A percentile compares a stretch with the other conserved stretches of the same genome.
These are phyloP conservation scores for Umbelopsis ramanniana DNA, from an alignment of 192 early-diverging fungal species.

Conservation along the genomic window DNA sequence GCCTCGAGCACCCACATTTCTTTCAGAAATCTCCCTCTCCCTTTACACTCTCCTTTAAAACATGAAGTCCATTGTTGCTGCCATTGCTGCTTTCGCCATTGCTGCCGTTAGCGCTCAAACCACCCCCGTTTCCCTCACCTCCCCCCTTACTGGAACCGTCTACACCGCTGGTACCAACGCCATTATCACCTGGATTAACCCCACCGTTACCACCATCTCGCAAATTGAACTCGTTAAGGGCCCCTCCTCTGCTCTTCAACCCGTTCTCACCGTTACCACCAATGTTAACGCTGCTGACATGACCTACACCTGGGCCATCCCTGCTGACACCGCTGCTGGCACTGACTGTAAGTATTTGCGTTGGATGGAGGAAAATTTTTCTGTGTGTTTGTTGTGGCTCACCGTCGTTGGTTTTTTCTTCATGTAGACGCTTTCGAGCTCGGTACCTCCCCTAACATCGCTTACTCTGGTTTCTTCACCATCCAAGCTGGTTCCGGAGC, in stretches of 20 bases:
- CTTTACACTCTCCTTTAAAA: neutral
- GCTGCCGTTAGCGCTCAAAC: constrained; percentile 28
- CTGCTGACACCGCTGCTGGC: constrained; percentile 26
- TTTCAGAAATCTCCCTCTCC: neutral
- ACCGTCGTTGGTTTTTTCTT: neutral
- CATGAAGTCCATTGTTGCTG: constrained; percentile 34
- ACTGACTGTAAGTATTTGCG: constrained; percentile 34
- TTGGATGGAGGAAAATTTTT: no score
- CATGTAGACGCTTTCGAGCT: constrained; percentile 37
- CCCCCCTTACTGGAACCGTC: constrained; percentile 30
- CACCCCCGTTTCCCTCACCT: constrained; percentile 30
- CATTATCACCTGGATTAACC: constrained; percentile 33
- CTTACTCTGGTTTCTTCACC: constrained; percentile 36
- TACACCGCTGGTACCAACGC: constrained; percentile 36
- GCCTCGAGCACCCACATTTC: neutral
- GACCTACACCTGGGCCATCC: constrained; percentile 34
- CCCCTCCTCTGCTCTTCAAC: constrained; percentile 30
- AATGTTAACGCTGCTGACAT: constrained; percentile 28
- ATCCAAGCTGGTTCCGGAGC: constrained; percentile 25
- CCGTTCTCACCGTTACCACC: constrained; percentile 29
- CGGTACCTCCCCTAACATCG: constrained; percentile 38
- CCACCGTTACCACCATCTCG: constrained; percentile 17
- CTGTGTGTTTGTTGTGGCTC: no score
- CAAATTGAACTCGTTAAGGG: constrained; percentile 33
- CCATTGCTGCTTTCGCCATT: constrained; percentile 25